Percentiles rank a stretch among this genome's conserved stretches.
Conservation (phyloP, 441 rosid genomes). For the Gossypium aridum region DNA sequence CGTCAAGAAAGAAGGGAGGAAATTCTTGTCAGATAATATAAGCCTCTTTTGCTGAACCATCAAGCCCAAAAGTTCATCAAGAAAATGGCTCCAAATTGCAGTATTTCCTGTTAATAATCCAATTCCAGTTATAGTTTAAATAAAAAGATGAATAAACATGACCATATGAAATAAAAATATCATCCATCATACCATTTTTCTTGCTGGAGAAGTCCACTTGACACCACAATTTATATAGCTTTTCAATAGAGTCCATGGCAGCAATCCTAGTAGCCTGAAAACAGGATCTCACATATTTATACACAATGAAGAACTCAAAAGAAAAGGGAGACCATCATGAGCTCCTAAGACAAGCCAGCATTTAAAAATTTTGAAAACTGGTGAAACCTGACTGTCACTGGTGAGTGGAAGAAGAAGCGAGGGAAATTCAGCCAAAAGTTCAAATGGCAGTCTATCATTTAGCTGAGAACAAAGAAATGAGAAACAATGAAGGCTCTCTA, state of each 20-base stretch:
- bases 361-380: background rate
- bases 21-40: slow-evolving; percentile 73
- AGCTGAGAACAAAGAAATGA: slow-evolving; percentile 59
- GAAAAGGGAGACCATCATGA: background rate
- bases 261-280: slow-evolving; percentile 67
- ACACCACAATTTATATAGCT: slow-evolving; percentile 42
- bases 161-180: background rate
- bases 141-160: slow-evolving; percentile 7
- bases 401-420: slow-evolving; percentile 75
- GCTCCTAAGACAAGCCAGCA: background rate
- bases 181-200: slow-evolving; percentile 69
- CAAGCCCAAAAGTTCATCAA: slow-evolving; percentile 66
- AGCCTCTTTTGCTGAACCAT: slow-evolving; percentile 76
- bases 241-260: slow-evolving; percentile 84
- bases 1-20: slow-evolving; percentile 70
- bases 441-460: slow-evolving; percentile 45
- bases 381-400: slow-evolving; percentile 64
- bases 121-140: slow-evolving; percentile 9
- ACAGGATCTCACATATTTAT: slow-evolving; percentile 8
- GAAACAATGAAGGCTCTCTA: slow-evolving; percentile 78
- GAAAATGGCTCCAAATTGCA: slow-evolving; percentile 63
- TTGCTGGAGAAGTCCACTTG: slow-evolving; percentile 64
- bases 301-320: background rate
- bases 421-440: slow-evolving; percentile 70
- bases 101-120: slow-evolving; percentile 56